phyloP scores from a whole-genome alignment of 345 rosid species.

The Acer saccharum region DNA sequence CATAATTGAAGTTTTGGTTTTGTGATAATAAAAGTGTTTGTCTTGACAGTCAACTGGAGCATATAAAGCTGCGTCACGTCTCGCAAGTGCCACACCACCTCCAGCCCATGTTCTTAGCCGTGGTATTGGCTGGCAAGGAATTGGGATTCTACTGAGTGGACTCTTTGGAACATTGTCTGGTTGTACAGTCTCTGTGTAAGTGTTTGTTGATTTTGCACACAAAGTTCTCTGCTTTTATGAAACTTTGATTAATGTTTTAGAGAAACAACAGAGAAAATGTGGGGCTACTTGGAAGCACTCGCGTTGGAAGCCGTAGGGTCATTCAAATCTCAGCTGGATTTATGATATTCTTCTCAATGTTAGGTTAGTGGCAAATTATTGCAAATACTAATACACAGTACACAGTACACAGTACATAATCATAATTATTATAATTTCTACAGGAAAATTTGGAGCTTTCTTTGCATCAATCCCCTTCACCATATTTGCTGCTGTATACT shows the following conservation, averaged over 20 bases:
- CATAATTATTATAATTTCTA: slow-evolving; percentile 8
- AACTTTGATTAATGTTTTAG: slow-evolving; percentile 15
- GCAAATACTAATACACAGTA: background rate
- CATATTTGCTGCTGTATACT: slow-evolving; percentile 90
- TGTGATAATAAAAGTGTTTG: slow-evolving; percentile 3
- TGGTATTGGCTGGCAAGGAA: slow-evolving; percentile 99
- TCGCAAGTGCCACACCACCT: slow-evolving; percentile 99
- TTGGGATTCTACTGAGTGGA: slow-evolving; percentile 84
- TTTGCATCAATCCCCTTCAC: slow-evolving; percentile 97
- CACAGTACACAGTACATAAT: background rate
- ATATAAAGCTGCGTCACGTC: slow-evolving; percentile 92
- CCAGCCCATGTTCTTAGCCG: slow-evolving; percentile 99
- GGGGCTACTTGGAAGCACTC: slow-evolving; percentile 94
- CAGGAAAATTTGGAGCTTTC: slow-evolving; percentile 96
- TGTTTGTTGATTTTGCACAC: slow-evolving; percentile 9
- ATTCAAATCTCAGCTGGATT: slow-evolving; percentile 97
- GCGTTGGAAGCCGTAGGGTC: slow-evolving; percentile 96
- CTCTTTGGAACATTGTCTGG: slow-evolving; percentile 89
- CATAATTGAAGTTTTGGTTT: background rate
- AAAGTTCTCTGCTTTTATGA: slow-evolving; percentile 13
- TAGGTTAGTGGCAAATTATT: slow-evolving; percentile 50
- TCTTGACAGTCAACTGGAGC: slow-evolving; percentile 83
- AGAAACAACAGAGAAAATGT: slow-evolving; percentile 73
- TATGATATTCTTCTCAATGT: slow-evolving; percentile 95
- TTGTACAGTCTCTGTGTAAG: slow-evolving; percentile 85